Evolutionary conservation across 164 flowering plant genomes (phyloP).

Genomic region (Saururus chinensis): DNA sequence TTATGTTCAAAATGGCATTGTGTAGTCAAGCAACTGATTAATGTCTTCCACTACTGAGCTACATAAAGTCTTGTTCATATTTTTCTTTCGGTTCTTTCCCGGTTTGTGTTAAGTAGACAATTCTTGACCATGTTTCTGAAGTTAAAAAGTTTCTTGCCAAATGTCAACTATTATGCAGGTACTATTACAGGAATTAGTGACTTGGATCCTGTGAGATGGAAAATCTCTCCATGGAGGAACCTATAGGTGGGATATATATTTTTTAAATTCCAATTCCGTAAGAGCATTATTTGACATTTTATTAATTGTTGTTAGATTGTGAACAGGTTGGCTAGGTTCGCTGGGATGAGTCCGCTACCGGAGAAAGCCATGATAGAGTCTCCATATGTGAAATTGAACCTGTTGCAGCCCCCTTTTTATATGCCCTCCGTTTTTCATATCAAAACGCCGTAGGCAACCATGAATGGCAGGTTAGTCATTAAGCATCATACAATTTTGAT

Average conservation of each 20-base stretch:
- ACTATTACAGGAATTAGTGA: slow-evolving; percentile 93
- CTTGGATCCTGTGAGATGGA: slow-evolving; percentile 90
- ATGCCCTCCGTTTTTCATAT: slow-evolving; percentile 84
- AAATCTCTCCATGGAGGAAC: slow-evolving; percentile 97
- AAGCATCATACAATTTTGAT: neutral
- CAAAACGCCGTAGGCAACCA: slow-evolving; percentile 83
- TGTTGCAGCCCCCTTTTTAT: slow-evolving; percentile 92
- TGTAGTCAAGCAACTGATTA: no score
- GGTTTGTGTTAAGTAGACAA: neutral
- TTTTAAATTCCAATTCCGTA: neutral
- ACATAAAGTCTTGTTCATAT: no score
- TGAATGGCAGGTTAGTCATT: slow-evolving; percentile 73
- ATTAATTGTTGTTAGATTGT: neutral
- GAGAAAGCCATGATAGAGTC: slow-evolving; percentile 81
- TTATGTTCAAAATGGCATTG: no score
- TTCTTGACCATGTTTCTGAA: neutral
- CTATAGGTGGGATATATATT: slow-evolving; percentile 48
- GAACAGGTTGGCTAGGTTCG: slow-evolving; percentile 81
- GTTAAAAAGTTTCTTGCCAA: neutral
- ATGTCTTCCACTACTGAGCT: no score
- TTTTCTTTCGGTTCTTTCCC: neutral
- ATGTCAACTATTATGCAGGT: slow-evolving; percentile 35
- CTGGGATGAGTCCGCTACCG: slow-evolving; percentile 98
- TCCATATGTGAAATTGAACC: slow-evolving; percentile 99
- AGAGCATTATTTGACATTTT: neutral